These are phyloP conservation scores for Chrysochromulina tobinii DNA, from an alignment of 78 protist species.

Conservation along the genomic window DNA sequence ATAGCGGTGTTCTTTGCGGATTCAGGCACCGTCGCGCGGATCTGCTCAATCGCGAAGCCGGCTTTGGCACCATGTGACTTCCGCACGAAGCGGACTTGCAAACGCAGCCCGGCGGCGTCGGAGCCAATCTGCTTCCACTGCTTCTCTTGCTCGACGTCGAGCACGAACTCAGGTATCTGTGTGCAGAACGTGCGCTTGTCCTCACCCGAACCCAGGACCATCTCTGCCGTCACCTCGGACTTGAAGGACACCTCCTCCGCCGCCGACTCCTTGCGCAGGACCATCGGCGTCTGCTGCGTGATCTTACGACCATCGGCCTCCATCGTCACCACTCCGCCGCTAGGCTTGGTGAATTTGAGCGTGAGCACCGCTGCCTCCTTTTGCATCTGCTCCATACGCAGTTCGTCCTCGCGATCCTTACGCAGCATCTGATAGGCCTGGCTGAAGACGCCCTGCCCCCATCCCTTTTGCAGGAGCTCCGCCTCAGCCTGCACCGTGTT, in stretches of 20 bases:
- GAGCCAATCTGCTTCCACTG: constrained; percentile 2
- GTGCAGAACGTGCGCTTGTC: not conserved
- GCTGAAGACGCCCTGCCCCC: constrained; percentile 3
- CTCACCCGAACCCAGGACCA: not conserved
- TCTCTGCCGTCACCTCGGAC: not conserved
- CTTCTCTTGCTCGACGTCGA: not conserved
- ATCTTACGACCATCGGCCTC: not conserved
- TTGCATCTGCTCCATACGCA: not conserved
- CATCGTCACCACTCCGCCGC: not conserved
- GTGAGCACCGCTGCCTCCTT: not conserved
- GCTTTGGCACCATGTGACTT: no score
- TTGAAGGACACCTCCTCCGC: not conserved
- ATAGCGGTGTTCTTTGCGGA: no score
- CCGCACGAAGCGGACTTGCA: not conserved
- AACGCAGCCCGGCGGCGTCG: not conserved
- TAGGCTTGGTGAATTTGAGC: not conserved
- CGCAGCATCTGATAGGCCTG: constrained; percentile 16
- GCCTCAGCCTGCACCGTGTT: not conserved
- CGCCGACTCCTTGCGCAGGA: not conserved
- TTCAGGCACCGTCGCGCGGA: no score
- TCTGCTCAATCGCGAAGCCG: no score
- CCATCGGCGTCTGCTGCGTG: not conserved
- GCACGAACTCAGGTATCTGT: not conserved
- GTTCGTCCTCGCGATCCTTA: not conserved
- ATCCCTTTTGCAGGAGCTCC: not conserved